Base-by-base conservation (phyloP, 208 protist species). In the Trypanosoma platydactyli region DNA sequence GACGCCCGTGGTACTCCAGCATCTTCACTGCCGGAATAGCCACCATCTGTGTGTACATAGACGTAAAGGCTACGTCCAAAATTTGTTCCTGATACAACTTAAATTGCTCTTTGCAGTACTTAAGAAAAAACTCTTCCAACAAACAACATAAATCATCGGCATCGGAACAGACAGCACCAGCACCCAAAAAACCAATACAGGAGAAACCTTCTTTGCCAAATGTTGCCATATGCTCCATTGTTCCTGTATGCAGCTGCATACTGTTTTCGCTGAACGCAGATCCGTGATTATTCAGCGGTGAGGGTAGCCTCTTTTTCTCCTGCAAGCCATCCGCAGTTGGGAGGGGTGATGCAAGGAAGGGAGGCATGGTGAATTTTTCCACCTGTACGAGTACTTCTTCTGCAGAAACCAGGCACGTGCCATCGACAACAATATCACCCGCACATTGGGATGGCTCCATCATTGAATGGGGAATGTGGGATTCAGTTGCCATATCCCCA, bases 1-100 rank as follows among this genome's bases (percentile, higher is more conserved):
- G 77, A 11, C 88, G 82, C 33, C 64, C 61, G 41, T 80, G 69
- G 16, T 55, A 46, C 64, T 91, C 80, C 29, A 91, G 60, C 74
- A 83, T 75, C 12, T 40, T n/a, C 41, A 78, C 56, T 6, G 52
- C 71, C 18, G 68, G 80, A 20, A 81, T 45, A 3, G 70, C 88
- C 5, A 91, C 80, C 52, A 84, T 57, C 27, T 56, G 44, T 45
- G 58, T 46, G 68, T 94, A 91, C n/a, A 80, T 49, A 13, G 62
- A 22, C 51, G 89, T 73, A 64, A 89, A 94, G 22, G 68, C 20
- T n/a, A 70, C 30, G 67, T 88, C 72, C 30, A 76, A 55, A 30
- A 85, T 49, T 45, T 58, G 53, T 24, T 58, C 66, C 25, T 68
- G 13, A 64, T 91, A 75, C 45, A 73, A 46, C 58, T 68, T 45